Percentiles rank a stretch among this genome's conserved stretches.
These are phyloP conservation scores for Candida broadrunensis DNA, from an alignment of 805 yeast genomes.

Conservation along the genomic window DNA sequence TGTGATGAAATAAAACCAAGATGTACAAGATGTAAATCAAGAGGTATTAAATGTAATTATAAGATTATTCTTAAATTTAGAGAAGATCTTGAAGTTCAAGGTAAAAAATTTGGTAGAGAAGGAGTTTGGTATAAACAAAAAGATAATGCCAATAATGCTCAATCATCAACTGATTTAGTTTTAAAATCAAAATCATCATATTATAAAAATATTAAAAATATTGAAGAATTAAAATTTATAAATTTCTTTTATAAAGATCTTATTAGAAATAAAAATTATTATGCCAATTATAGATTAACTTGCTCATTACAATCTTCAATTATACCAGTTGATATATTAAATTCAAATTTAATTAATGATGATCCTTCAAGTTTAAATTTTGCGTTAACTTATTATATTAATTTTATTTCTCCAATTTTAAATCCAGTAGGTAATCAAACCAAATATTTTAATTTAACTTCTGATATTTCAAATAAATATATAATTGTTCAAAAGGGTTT, in stretches of 20 bases:
- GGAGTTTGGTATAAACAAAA: slow-evolving; percentile 21
- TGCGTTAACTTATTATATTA: slow-evolving; percentile 22
- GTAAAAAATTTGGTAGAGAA: slow-evolving; percentile 24
- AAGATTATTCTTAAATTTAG: slow-evolving; percentile 19
- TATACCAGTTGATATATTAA: slow-evolving; percentile 18
- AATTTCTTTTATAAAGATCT: slow-evolving; percentile 15
- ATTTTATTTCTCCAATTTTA: slow-evolving; percentile 24
- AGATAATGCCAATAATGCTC: slow-evolving; percentile 3
- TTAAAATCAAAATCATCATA: slow-evolving; percentile 9
- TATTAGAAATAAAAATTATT: slow-evolving; percentile 1
- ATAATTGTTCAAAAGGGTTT: slow-evolving; percentile 22
- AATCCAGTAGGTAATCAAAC: slow-evolving; percentile 19
- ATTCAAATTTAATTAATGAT: slow-evolving; percentile 2
- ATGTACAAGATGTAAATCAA: slow-evolving; percentile 16
- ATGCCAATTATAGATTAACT: not conserved
- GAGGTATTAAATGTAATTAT: slow-evolving; percentile 17
- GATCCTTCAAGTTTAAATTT: slow-evolving; percentile 13
- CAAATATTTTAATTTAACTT: slow-evolving; percentile 5
- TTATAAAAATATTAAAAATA: slow-evolving; percentile 13
- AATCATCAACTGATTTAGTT: slow-evolving; percentile 8
- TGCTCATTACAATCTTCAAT: slow-evolving; percentile 18
- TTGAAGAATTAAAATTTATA: slow-evolving; percentile 13
- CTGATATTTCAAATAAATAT: slow-evolving; percentile 2
- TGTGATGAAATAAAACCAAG: slow-evolving; percentile 26
- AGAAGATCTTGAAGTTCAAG: slow-evolving; percentile 22